Evolutionary conservation across 495 filamentous ascomycete species (phyloP).

Genomic region (Penicillium longicatenatum): DNA sequence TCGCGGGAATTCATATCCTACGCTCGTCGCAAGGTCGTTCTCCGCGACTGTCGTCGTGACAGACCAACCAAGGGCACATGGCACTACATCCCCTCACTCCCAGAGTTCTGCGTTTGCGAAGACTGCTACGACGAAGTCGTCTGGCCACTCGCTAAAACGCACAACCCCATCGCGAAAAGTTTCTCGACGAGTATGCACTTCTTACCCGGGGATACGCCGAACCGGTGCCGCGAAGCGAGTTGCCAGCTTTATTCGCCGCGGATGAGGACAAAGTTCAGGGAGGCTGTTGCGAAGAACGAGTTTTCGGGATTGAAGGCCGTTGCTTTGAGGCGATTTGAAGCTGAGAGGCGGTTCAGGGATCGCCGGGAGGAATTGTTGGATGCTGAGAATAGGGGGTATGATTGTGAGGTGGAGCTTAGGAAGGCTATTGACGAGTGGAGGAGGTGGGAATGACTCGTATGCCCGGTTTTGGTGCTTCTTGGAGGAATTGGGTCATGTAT

Average conservation of each 20-base stretch:
- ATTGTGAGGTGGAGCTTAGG: slow-evolving; percentile 49
- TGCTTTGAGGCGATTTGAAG: slow-evolving; percentile 41
- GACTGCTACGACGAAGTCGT: slow-evolving; percentile 73
- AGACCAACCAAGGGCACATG: slow-evolving; percentile 50
- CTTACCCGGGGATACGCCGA: slow-evolving; percentile 47
- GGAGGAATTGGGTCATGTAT: slow-evolving; percentile 5
- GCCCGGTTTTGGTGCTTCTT: background rate
- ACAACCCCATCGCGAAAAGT: slow-evolving; percentile 55
- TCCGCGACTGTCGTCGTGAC: slow-evolving; percentile 59
- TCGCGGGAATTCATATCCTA: slow-evolving; percentile 52
- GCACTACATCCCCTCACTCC: slow-evolving; percentile 64
- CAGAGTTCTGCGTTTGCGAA: slow-evolving; percentile 68
- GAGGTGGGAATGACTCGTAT: slow-evolving; percentile 49
- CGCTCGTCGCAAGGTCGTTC: slow-evolving; percentile 48
- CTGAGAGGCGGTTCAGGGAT: slow-evolving; percentile 50
- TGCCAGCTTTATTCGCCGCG: slow-evolving; percentile 76
- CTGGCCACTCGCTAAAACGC: slow-evolving; percentile 58
- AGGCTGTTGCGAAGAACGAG: slow-evolving; percentile 61
- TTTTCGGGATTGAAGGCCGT: slow-evolving; percentile 46
- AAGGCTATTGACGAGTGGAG: slow-evolving; percentile 56
- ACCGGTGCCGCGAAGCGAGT: slow-evolving; percentile 50
- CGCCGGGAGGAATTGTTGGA: slow-evolving; percentile 42
- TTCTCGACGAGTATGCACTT: slow-evolving; percentile 52
- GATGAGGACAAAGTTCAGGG: slow-evolving; percentile 67
- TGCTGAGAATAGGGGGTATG: slow-evolving; percentile 45